Conservation (phyloP, 768 basidiomycete species). For the Auriscalpium orientale region DNA sequence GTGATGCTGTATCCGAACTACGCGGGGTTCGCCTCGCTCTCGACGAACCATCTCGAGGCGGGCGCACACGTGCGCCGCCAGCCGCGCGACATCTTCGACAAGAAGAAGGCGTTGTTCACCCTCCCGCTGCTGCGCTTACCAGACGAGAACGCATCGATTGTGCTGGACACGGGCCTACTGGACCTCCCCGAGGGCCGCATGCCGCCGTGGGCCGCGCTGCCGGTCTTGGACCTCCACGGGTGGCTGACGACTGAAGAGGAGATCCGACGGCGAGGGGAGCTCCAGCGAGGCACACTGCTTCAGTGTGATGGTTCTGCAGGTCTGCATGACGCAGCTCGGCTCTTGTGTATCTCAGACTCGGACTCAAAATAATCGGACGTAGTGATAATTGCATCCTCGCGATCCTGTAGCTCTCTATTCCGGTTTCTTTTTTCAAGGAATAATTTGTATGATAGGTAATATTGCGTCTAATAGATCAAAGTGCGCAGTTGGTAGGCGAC, state of each 20-base stretch:
- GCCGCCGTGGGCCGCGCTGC: constrained; percentile 47
- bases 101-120: constrained; percentile 57
- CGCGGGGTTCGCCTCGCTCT: constrained; percentile 59
- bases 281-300: background rate
- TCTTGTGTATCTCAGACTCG: background rate
- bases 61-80: constrained; percentile 70
- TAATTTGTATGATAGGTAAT: too few species aligned
- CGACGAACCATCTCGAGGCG: constrained; percentile 85
- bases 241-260: constrained; percentile 27
- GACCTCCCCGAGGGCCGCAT: constrained; percentile 50
- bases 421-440: too few species aligned
- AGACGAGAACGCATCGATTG: constrained; percentile 16
- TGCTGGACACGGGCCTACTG: constrained; percentile 33
- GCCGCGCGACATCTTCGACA: constrained; percentile 36
- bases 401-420: too few species aligned
- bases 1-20: constrained; percentile 90
- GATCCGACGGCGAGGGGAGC: constrained; percentile 26
- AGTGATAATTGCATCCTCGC: too few species aligned
- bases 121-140: constrained; percentile 61
- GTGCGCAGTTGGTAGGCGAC: too few species aligned
- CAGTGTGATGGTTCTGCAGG: background rate
- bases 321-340: background rate
- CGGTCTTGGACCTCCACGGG: constrained; percentile 52
- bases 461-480: too few species aligned
- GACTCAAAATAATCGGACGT: too few species aligned